Percentiles rank a stretch among this genome's conserved stretches.
Evolutionary conservation across 1,139 yeast genomes (phyloP).

Genomic region (Hanseniaspora sp.): DNA sequence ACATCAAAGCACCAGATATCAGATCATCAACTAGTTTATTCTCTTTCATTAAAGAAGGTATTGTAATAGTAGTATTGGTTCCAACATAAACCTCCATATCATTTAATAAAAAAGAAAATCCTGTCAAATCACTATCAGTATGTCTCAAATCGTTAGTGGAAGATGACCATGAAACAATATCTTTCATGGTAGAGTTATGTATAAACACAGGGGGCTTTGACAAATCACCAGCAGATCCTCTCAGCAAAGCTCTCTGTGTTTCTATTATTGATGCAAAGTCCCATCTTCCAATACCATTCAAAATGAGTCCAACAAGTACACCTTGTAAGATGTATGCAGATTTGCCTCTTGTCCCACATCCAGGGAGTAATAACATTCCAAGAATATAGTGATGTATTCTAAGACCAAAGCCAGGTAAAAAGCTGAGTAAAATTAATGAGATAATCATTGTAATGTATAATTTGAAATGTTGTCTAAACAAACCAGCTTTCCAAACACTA

Average conservation of each 20-base stretch:
- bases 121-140: slow-evolving; percentile 26
- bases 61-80: slow-evolving; percentile 33
- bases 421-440: slow-evolving; percentile 36
- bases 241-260: slow-evolving; percentile 51
- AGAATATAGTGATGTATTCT: slow-evolving; percentile 83
- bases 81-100: slow-evolving; percentile 73
- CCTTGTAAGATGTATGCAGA: slow-evolving; percentile 73
- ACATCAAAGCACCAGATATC: slow-evolving; percentile 24
- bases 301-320: slow-evolving; percentile 61
- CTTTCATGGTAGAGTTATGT: no score
- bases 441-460: slow-evolving; percentile 43
- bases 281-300: slow-evolving; percentile 87
- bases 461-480: slow-evolving; percentile 45
- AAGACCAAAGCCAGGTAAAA: slow-evolving; percentile 61
- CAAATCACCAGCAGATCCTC: slow-evolving; percentile 64
- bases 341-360: slow-evolving; percentile 68
- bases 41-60: slow-evolving; percentile 33
- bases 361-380: slow-evolving; percentile 70
- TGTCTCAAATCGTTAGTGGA: slow-evolving; percentile 14
- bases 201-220: slow-evolving; percentile 42
- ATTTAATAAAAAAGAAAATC: slow-evolving; percentile 57
- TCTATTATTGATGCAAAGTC: slow-evolving; percentile 84
- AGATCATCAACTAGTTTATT: slow-evolving; percentile 30
- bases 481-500: slow-evolving; percentile 70
- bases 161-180: background rate